Evolutionary conservation across 257 asterid genomes (phyloP).

Genomic region (Agastache rugosa): DNA sequence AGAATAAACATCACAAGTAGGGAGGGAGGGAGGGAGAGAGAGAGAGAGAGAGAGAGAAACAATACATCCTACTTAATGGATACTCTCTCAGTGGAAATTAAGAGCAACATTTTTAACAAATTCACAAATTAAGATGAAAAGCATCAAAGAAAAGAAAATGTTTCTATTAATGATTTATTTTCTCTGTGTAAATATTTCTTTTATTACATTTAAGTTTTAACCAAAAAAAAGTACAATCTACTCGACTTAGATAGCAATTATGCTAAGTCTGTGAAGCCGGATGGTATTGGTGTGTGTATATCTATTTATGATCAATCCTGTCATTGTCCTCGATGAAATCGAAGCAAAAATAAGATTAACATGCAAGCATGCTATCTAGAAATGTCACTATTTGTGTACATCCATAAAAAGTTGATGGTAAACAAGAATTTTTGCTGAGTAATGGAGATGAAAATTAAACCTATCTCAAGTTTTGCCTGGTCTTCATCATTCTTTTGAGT

Average conservation of each 20-base stretch:
- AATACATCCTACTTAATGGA: background rate
- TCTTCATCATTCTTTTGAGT: slow-evolving; percentile 88
- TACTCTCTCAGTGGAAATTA: background rate
- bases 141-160: background rate
- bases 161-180: background rate
- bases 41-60: background rate
- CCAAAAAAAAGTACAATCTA: slow-evolving; percentile 5
- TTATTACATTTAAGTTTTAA: slow-evolving; percentile 1
- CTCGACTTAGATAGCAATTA: background rate
- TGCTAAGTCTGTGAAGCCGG: background rate
- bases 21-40: background rate
- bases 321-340: slow-evolving; percentile 33
- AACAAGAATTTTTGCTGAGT: background rate
- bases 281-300: background rate
- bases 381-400: slow-evolving; percentile 2
- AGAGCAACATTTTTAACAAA: background rate
- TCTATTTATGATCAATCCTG: slow-evolving; percentile 27
- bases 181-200: background rate
- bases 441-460: slow-evolving; percentile 27
- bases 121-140: background rate
- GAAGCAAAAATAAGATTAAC: background rate
- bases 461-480: slow-evolving; percentile 76
- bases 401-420: slow-evolving; percentile 28
- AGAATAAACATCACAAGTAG: too few species aligned
- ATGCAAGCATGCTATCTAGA: slow-evolving; percentile 2